Conservation (phyloP, 306 rosid species). For the Vicia sativa region DNA sequence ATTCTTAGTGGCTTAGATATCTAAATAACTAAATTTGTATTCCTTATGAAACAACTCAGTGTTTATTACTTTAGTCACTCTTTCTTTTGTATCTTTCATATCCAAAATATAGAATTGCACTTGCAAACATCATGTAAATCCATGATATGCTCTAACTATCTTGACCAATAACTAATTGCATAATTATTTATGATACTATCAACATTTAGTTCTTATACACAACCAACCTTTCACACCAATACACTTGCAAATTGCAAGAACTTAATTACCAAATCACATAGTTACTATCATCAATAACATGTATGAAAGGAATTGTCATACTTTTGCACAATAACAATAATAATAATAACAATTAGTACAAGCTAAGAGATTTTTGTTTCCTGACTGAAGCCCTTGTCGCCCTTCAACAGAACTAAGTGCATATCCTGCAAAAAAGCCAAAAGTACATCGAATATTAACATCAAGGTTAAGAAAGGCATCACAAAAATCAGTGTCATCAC, state of each 20-base stretch:
- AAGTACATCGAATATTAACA: constrained; percentile 8
- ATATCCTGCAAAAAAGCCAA: constrained; percentile 71
- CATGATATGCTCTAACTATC: too few relatives aligned
- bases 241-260: constrained; percentile 6
- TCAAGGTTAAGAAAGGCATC: constrained; percentile 23
- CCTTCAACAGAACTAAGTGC: constrained; percentile 99
- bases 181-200: not conserved
- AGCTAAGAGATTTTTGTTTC: constrained; percentile 13
- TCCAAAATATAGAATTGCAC: too few relatives aligned
- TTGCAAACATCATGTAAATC: too few relatives aligned
- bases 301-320: constrained; percentile 12
- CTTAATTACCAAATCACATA: constrained; percentile 11
- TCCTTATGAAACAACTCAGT: too few relatives aligned
- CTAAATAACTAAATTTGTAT: too few relatives aligned
- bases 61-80: too few relatives aligned
- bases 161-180: too few relatives aligned
- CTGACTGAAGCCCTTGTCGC: constrained; percentile 3
- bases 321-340: too few relatives aligned
- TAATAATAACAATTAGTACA: constrained; percentile 2
- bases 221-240: constrained; percentile 5
- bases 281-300: constrained; percentile 14
- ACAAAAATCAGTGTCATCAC: constrained; percentile 1
- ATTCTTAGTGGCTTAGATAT: too few relatives aligned
- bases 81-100: too few relatives aligned
- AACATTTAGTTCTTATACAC: constrained; percentile 1